Evolutionary conservation across 768 basidiomycete species (phyloP), one percentile per base, ranked within the genome.

Genomic region (Jaapia argillacea): DNA sequence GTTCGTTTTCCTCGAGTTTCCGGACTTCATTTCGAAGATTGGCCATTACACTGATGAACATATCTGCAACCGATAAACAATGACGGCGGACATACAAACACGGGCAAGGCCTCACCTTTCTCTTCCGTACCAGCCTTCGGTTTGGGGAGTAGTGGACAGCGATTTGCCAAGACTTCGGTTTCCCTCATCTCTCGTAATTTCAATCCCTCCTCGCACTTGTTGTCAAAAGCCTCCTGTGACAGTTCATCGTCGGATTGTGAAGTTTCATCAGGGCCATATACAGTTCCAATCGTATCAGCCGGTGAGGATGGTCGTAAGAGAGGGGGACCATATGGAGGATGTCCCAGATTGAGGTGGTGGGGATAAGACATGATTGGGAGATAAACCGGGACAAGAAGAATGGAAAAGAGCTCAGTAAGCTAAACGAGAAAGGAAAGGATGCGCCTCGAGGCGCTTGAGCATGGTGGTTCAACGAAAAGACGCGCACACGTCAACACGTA

Each of bases 231-330:
- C 44, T 62, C 56, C 39, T 63, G 55, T 37, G 57, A 54, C 28
- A 72, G 54, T 45, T 60, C 61, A n/a, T 46, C 47, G 44, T 72
- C 71, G 3, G 62, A 62, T n/a, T 54, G 54, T 27, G 51, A 52
- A n/a, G 72, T 71, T 48, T 70, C 67, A 50, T 72, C 72, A 13
- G 57, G 58, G 5, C 64, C 68, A 24, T 71, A 71, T n/a, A 65
- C 59, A 33, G 71, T 71, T 27, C 66, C 70, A 40, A 72, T 60
- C 12, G 71, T 69, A 41, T 66, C 69, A 5, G 67, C 66, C 24
- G 71, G 72, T 2, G 71, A 72, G 4, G 68, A 63, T 5, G 66
- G 61, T 26, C 71, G 66, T 18, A 71, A 62, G 45, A 72, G 58
- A 2, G 71, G 70, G 1, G 71, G 60, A 24, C 63, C 70, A 45